A percentile compares a stretch with the other conserved stretches of the same genome.
These are phyloP conservation scores for Colletotrichum destructivum DNA, from an alignment of 2,329 filamentous ascomycete species.

Conservation along the genomic window DNA sequence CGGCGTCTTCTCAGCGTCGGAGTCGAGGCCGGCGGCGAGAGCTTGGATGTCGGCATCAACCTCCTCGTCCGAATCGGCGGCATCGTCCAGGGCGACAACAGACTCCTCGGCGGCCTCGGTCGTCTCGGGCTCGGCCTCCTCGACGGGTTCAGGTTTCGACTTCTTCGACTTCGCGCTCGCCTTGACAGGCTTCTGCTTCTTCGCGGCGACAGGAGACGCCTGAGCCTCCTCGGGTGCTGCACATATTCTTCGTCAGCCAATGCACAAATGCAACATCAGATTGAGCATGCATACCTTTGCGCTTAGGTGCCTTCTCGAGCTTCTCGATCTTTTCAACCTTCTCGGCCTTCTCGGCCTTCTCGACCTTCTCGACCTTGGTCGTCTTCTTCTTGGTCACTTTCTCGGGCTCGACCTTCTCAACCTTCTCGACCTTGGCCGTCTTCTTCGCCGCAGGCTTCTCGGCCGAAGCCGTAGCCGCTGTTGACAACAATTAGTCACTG, in stretches of 20 bases:
- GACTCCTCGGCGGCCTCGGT: conserved; percentile 44
- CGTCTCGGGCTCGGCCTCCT: conserved; percentile 46
- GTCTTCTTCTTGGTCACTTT: conserved; percentile 37
- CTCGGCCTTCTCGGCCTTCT: conserved; percentile 34
- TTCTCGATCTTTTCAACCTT: conserved; percentile 49
- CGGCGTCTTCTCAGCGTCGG: conserved; percentile 57
- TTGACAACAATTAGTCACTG: conserved; percentile 18
- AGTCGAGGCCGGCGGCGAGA: conserved; percentile 62
- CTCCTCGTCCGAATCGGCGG: conserved; percentile 56
- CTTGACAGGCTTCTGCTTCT: conserved; percentile 63
- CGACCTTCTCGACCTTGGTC: conserved; percentile 53
- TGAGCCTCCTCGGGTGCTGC: conserved; percentile 62
- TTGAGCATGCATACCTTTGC: conserved; percentile 52
- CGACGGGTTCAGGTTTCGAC: conserved; percentile 50
- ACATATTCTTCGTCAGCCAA: conserved; percentile 45
- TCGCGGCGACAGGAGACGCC: conserved; percentile 59
- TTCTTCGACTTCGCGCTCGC: conserved; percentile 66
- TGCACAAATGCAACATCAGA: neutral
- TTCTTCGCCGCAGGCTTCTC: conserved; percentile 51
- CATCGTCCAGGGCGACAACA: conserved; percentile 45
- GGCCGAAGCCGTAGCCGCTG: conserved; percentile 51
- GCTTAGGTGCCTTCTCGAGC: conserved; percentile 53
- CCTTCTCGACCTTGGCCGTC: conserved; percentile 38
- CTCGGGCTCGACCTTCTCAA: conserved; percentile 33
- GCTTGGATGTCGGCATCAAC: conserved; percentile 59